Base-by-base conservation (phyloP, 495 filamentous ascomycete genomes). In the Podospora tetraspora region DNA sequence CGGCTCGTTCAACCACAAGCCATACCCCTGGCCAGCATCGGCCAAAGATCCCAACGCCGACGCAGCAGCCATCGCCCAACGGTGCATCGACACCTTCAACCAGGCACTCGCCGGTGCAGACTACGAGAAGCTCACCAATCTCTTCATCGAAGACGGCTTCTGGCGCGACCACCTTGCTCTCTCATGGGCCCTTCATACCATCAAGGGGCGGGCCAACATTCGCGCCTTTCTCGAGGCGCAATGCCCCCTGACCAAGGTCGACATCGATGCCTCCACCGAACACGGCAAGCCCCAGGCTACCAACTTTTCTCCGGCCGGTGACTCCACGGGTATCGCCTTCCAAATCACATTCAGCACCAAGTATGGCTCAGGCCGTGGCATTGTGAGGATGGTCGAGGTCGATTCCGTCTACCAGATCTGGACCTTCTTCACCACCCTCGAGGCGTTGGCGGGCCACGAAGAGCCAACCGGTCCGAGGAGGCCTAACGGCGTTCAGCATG, bases 101-200 rank as follows among this genome's bases (percentile, higher is more conserved):
- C 62, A 75, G 5, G 74, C 76, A 3, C 74, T 90, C 8, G 68
- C 71, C 2, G 71, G 68, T 3, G 74, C 73, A 13, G 78, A 87
- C 62, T 71, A 76, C 21, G 72, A 73, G 3, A 71, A 72, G 3
- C 43, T 81, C 24, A 73, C 78, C 4, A 63, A 70, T 6, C 78
- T 90, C 6, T 90, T 91, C 71, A 75, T 86, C 19, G 73, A 79
- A 4, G 80, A 85, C 56, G 83, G 83, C 9, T 91, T 86, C 78
- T 90, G 88, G 87, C 81, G 87, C 7, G 88, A 90, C 64, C 86
- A 88, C 70, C 79, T 89, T 2, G 84, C 79, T 10, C 66, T 90
- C 11, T 83, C 85, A 29, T 91, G 86, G 87, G 82, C 87, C 60
- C 74, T 88, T 62, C 84, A 80, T 37, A 90, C 89, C 1, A 65